Percentiles rank a stretch among this genome's conserved stretches.
Conservation (phyloP, 768 basidiomycete species). For the Dentipellis sp. region DNA sequence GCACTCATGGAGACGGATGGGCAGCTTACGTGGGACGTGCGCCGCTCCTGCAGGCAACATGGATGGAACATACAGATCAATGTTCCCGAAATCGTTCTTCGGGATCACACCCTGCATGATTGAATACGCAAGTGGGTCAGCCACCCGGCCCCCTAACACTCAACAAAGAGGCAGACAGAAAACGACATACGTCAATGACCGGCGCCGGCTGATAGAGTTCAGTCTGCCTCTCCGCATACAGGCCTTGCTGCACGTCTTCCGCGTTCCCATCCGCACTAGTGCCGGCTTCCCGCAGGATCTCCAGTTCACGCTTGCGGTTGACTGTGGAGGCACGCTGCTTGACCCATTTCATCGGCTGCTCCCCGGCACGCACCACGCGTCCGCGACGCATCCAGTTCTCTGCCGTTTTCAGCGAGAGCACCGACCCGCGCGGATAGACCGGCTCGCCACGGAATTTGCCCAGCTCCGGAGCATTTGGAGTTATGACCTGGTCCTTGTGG, state of each 20-base stretch:
- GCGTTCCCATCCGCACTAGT: constrained; percentile 16
- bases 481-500: constrained; percentile 77
- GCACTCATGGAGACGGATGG: not conserved
- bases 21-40: constrained; percentile 78
- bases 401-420: constrained; percentile 79
- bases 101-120: constrained; percentile 73
- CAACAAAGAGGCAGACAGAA: constrained; percentile 3
- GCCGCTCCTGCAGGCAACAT: constrained; percentile 88
- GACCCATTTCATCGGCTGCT: constrained; percentile 84
- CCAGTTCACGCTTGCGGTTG: constrained; percentile 63
- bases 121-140: not conserved
- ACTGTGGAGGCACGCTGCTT: constrained; percentile 82
- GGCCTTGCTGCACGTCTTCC: constrained; percentile 70
- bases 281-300: constrained; percentile 37
- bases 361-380: constrained; percentile 56
- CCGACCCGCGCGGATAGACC: constrained; percentile 79
- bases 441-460: constrained; percentile 91
- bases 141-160: not conserved
- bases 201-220: constrained; percentile 72
- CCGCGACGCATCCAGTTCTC: constrained; percentile 96
- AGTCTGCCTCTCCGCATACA: constrained; percentile 84
- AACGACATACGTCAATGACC: constrained; percentile 48
- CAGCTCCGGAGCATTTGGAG: constrained; percentile 62
- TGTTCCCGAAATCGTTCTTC: constrained; percentile 94
- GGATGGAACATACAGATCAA: constrained; percentile 89